A percentile compares a stretch with the other conserved stretches of the same genome.
These are phyloP conservation scores for Fusarium irregulare DNA, from an alignment of 2,329 filamentous ascomycete species.

Conservation along the genomic window DNA sequence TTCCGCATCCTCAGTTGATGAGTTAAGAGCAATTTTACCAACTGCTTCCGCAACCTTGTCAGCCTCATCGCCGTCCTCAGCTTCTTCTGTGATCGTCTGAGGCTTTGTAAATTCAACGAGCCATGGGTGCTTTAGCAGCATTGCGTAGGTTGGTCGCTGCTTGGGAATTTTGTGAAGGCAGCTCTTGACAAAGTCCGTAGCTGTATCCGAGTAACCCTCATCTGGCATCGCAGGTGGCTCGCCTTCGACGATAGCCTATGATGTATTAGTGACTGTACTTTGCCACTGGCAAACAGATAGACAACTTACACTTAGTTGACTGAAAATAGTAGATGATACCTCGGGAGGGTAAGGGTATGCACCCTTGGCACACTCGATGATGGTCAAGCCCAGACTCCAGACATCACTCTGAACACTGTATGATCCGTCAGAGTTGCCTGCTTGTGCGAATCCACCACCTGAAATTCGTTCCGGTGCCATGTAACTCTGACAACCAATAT, in stretches of 20 bases:
- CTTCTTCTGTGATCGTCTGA: slow-evolving; percentile 77
- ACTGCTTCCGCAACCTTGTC: slow-evolving; percentile 58
- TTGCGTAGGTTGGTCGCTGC: slow-evolving; percentile 91
- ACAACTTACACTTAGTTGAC: slow-evolving; percentile 87
- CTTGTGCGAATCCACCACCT: slow-evolving; percentile 80
- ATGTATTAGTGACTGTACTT: slow-evolving; percentile 17
- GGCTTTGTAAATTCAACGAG: slow-evolving; percentile 80
- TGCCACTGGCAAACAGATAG: background rate
- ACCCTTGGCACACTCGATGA: slow-evolving; percentile 96
- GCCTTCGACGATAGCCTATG: slow-evolving; percentile 94
- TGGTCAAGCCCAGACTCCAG: slow-evolving; percentile 92
- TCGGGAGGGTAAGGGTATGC: slow-evolving; percentile 97
- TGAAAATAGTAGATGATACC: slow-evolving; percentile 98
- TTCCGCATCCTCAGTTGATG: slow-evolving; percentile 73
- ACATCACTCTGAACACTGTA: slow-evolving; percentile 99
- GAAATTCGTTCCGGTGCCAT: slow-evolving; percentile 98
- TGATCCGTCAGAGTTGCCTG: slow-evolving; percentile 78
- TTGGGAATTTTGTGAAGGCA: slow-evolving; percentile 95
- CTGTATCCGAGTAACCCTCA: slow-evolving; percentile 80
- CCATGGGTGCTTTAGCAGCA: slow-evolving; percentile 91
- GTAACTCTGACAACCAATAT: slow-evolving; percentile 98
- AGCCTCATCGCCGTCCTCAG: slow-evolving; percentile 69
- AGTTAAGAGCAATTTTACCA: slow-evolving; percentile 57
- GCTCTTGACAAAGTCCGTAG: slow-evolving; percentile 86
- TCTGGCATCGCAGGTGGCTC: slow-evolving; percentile 90